Percentiles rank a stretch among this genome's conserved stretches.
Conservation (phyloP, 352 stramenopile genomes). For the Thraustochytrium striatum region DNA sequence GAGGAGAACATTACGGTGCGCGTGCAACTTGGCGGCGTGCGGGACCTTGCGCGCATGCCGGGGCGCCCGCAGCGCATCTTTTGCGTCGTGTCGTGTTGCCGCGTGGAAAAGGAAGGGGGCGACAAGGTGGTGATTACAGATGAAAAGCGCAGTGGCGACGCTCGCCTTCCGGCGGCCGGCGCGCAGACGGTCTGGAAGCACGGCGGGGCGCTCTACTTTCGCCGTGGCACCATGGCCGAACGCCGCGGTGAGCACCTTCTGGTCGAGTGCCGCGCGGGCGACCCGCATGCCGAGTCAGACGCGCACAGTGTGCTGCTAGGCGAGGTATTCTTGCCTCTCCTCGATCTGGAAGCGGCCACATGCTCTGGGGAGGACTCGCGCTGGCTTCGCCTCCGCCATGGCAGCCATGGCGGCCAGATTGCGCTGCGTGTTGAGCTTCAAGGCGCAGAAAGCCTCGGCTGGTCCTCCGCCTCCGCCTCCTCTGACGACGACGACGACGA, state of each 20-base stretch:
- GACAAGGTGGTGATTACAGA: slow-evolving; percentile 16
- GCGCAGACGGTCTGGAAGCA: not conserved
- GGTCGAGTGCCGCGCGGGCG: not conserved
- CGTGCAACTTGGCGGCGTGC: not conserved
- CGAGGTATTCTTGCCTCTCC: slow-evolving; percentile 19
- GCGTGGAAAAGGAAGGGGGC: slow-evolving; percentile 3
- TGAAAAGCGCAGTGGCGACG: not conserved
- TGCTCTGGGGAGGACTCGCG: not conserved
- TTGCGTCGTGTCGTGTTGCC: slow-evolving; percentile 18
- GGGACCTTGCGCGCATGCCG: not conserved
- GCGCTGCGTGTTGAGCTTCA: too few relatives aligned
- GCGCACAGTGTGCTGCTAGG: slow-evolving; percentile 8
- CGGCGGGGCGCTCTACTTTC: not conserved
- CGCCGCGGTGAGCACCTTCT: slow-evolving; percentile 22
- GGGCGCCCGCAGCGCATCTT: not conserved
- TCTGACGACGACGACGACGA: too few relatives aligned
- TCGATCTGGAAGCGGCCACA: slow-evolving; percentile 5
- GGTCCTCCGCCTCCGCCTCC: too few relatives aligned
- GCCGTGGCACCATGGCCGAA: too few relatives aligned
- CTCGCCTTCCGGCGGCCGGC: not conserved
- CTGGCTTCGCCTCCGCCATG: not conserved
- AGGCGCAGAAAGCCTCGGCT: too few relatives aligned
- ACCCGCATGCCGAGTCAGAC: not conserved
- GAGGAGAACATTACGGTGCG: not conserved
- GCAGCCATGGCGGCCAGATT: not conserved